Base-by-base conservation (phyloP, 805 yeast genomes). In the Candida dendrica region DNA sequence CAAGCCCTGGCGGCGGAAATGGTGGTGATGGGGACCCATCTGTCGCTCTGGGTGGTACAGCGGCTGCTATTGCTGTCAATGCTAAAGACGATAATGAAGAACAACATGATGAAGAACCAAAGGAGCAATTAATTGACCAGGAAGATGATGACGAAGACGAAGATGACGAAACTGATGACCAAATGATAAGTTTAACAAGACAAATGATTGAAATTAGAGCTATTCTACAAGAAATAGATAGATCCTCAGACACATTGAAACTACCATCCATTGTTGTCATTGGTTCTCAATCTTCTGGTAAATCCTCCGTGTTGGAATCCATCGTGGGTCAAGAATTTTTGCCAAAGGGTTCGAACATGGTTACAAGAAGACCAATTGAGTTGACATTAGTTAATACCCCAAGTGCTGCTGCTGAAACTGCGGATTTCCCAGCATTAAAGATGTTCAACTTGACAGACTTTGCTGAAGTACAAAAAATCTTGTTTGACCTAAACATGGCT, bases 301-400 rank as follows among this genome's bases (percentile, higher is more conserved):
- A 93, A 61, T 88, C 97, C 0, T 91, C 98, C 1, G 98, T 93
- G 1, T 71, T 93, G 38, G 98, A 93, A 61, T 78, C 96, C 6
- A 85, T 93, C 44, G 99, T 93, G 5, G 99, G 99, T n/a, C 95
- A 86, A 52, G 97, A 93, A 59, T 93, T 93, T 52, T 67, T 93
- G 44, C 99, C 99, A 30, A 93, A 93, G 62, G 99, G 99, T 27
- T 78, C 87, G 34, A 93, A 95, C 59, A 95, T 93, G 98, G 98
- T 95, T 29, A 93, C 99, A 0, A 77, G 98, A 61, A 75, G 98
- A 53, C 99, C 99, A 2, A 91, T 93, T 37, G 99, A 93, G 65
- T 71, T 93, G 49, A 95, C 98, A 0, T 69, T 93, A 38, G 82
- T 93, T 8, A 90, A 93, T 58, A 79, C 95, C 3, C 90, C 95